Conservation (phyloP, 371 early-diverging fungal species). For the Funneliformis caledonium region DNA sequence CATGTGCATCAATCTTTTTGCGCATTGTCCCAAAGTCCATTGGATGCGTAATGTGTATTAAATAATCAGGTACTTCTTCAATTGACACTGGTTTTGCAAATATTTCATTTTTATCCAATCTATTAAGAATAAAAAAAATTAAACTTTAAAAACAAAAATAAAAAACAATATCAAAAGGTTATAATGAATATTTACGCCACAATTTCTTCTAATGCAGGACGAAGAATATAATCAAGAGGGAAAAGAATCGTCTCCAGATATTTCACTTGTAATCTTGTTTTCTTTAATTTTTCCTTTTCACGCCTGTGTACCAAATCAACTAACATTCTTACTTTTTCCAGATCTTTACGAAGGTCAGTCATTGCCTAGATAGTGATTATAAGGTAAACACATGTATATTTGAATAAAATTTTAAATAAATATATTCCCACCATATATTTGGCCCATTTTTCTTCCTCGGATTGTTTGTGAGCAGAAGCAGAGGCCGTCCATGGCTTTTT, state of each 20-base stretch:
- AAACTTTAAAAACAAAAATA: not conserved
- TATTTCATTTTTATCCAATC: slow-evolving; percentile 51
- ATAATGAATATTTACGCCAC: slow-evolving; percentile 45
- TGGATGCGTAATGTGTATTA: slow-evolving; percentile 62
- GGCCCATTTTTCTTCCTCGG: slow-evolving; percentile 73
- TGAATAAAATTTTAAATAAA: not conserved
- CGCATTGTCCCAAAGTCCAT: slow-evolving; percentile 64
- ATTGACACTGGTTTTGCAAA: slow-evolving; percentile 70
- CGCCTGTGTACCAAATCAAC: slow-evolving; percentile 87
- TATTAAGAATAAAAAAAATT: not conserved
- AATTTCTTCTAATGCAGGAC: slow-evolving; percentile 60
- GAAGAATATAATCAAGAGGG: slow-evolving; percentile 72
- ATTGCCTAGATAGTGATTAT: slow-evolving; percentile 41
- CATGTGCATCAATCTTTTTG: slow-evolving; percentile 50
- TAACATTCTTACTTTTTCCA: slow-evolving; percentile 87
- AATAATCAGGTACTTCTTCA: slow-evolving; percentile 81
- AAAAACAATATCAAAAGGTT: not conserved
- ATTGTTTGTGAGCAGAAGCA: slow-evolving; percentile 78
- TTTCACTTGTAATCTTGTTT: slow-evolving; percentile 49
- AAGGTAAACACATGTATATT: not conserved
- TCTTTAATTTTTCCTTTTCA: slow-evolving; percentile 81
- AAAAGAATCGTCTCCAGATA: slow-evolving; percentile 71
- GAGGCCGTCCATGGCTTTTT: slow-evolving; percentile 91
- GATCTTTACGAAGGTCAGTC: slow-evolving; percentile 73
- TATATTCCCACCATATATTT: slow-evolving; percentile 41